Conservation (phyloP, 345 rosid species). For the Salix brachista region DNA sequence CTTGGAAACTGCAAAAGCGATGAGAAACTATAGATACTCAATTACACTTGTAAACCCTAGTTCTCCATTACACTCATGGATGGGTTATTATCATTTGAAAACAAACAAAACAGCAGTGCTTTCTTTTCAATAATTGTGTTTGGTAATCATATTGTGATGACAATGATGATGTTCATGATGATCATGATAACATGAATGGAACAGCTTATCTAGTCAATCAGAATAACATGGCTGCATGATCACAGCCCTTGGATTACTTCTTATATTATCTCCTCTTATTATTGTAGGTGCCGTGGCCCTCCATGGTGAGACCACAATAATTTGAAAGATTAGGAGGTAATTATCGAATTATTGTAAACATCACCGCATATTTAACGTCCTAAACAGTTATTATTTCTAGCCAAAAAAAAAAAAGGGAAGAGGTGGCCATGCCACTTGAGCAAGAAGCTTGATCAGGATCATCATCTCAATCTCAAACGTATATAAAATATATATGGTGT, state of each 20-base stretch:
- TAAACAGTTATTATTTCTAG: not conserved
- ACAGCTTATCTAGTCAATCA: not conserved
- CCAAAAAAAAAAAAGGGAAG: not conserved
- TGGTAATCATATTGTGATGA: conserved; percentile 24
- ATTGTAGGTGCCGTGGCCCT: not conserved
- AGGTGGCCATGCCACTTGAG: not conserved
- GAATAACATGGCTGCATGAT: conserved; percentile 16
- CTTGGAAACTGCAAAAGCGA: conserved; percentile 8
- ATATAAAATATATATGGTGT: not conserved
- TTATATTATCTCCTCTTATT: not conserved
- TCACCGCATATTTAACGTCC: not conserved
- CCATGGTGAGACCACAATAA: conserved; percentile 3
- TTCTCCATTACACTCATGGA: not conserved
- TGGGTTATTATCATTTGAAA: conserved; percentile 14
- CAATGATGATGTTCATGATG: conserved; percentile 16
- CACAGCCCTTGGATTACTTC: conserved; percentile 16
- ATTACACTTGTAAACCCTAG: too few species aligned
- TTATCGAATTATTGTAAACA: conserved; percentile 3
- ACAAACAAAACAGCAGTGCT: conserved; percentile 15
- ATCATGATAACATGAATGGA: conserved; percentile 11
- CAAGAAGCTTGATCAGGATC: not conserved
- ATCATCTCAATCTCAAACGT: not conserved
- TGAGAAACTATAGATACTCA: too few species aligned
- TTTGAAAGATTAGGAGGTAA: conserved; percentile 13
- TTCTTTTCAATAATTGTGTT: conserved; percentile 21